These are phyloP conservation scores for Boletus sensibilis DNA, from an alignment of 768 basidiomycete species.

Conservation along the genomic window DNA sequence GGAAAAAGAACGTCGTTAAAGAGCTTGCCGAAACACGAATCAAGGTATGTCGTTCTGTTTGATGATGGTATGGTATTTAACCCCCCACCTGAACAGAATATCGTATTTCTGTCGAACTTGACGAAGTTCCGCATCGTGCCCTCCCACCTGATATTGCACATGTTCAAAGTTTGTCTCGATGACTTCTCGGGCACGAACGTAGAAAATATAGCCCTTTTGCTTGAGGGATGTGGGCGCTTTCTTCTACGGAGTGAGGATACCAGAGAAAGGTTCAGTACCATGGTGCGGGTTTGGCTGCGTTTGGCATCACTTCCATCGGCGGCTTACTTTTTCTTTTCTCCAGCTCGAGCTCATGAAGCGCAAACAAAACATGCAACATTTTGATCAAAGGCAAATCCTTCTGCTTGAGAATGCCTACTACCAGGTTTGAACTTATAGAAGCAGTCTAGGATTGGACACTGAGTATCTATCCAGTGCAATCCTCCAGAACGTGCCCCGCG, in stretches of 20 bases:
- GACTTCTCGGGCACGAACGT: conserved; percentile 92
- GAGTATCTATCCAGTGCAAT: conserved; percentile 67
- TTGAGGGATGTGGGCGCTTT: conserved; percentile 95
- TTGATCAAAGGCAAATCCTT: conserved; percentile 87
- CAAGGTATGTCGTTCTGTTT: conserved; percentile 52
- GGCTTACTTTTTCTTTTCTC: conserved; percentile 18
- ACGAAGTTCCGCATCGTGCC: conserved; percentile 96
- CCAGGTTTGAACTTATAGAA: conserved; percentile 52
- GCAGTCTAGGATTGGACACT: conserved; percentile 7
- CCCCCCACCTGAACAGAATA: conserved; percentile 56
- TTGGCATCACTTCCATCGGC: not conserved
- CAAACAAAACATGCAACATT: conserved; percentile 90
- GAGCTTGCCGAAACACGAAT: conserved; percentile 83
- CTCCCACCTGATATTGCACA: conserved; percentile 87
- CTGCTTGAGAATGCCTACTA: conserved; percentile 98
- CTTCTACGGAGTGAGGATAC: conserved; percentile 87
- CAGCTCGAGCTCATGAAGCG: conserved; percentile 93
- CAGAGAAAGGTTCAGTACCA: conserved; percentile 77
- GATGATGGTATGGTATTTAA: not conserved
- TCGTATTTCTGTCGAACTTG: conserved; percentile 82
- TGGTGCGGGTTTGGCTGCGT: conserved; percentile 51
- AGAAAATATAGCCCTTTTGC: conserved; percentile 85
- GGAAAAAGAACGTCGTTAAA: conserved; percentile 89
- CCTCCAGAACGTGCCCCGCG: conserved; percentile 90
- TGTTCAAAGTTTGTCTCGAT: conserved; percentile 96